A percentile compares a stretch with the other conserved stretches of the same genome.
These are phyloP conservation scores for Mucor velutinosus DNA, from an alignment of 371 early-diverging fungal species.

Conservation along the genomic window DNA sequence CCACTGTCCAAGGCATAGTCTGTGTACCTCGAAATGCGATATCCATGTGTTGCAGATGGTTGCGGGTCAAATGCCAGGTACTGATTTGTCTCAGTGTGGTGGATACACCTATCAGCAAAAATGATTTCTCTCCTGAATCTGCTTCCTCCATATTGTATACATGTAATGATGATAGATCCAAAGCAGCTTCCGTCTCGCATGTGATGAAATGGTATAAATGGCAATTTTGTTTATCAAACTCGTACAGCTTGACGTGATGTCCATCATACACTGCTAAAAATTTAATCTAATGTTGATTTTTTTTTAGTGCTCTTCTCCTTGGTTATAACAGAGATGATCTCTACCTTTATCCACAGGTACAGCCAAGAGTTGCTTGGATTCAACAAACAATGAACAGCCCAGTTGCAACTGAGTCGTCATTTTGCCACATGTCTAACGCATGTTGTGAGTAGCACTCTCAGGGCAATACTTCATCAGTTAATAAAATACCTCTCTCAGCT, in stretches of 20 bases:
- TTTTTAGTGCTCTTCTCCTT: no score
- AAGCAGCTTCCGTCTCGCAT: background rate
- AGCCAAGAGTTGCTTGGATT: slow-evolving; percentile 21
- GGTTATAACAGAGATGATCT: no score
- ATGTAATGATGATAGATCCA: slow-evolving; percentile 31
- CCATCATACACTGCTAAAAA: slow-evolving; percentile 46
- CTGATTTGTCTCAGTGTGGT: slow-evolving; percentile 7
- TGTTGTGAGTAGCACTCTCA: background rate
- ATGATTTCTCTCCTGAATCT: slow-evolving; percentile 8
- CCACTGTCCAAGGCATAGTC: slow-evolving; percentile 11
- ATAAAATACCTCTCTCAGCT: slow-evolving; percentile 31
- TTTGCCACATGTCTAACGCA: slow-evolving; percentile 26
- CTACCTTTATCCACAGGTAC: slow-evolving; percentile 40
- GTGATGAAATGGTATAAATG: slow-evolving; percentile 32
- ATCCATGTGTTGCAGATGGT: background rate
- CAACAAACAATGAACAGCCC: slow-evolving; percentile 27
- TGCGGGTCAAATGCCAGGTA: slow-evolving; percentile 31
- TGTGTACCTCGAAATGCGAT: slow-evolving; percentile 13
- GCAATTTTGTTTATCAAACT: slow-evolving; percentile 30
- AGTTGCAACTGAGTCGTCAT: slow-evolving; percentile 38
- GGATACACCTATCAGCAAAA: slow-evolving; percentile 34
- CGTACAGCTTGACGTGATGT: slow-evolving; percentile 26
- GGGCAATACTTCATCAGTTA: no score
- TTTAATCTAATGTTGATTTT: slow-evolving; percentile 23
- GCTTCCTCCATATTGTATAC: slow-evolving; percentile 28